Evolutionary conservation across 2,329 filamentous ascomycete genomes (phyloP).

Genomic region (Cadophora sp.): DNA sequence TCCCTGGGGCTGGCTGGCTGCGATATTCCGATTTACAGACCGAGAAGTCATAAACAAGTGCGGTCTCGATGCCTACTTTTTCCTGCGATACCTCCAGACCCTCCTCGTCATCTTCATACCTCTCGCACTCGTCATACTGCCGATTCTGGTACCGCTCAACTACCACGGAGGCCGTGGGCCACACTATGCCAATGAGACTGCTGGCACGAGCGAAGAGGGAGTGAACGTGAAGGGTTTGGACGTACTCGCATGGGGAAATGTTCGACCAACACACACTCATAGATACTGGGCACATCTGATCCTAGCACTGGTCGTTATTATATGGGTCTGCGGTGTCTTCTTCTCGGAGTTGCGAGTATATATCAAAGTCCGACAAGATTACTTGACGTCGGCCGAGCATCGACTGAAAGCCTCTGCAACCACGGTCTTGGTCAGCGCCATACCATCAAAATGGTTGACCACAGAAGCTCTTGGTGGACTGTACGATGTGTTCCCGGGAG

Average conservation of each 20-base stretch:
- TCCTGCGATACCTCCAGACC: constrained; percentile 86
- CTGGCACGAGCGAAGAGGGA: constrained; percentile 36
- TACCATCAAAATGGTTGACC: constrained; percentile 89
- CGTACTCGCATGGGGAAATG: constrained; percentile 85
- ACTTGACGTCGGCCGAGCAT: constrained; percentile 93
- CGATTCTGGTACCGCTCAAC: constrained; percentile 87
- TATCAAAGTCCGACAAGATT: constrained; percentile 92
- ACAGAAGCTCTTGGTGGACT: constrained; percentile 81
- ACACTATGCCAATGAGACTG: constrained; percentile 47
- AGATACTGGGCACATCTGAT: constrained; percentile 87
- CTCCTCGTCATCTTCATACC: constrained; percentile 93
- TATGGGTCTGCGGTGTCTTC: constrained; percentile 87
- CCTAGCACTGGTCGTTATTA: constrained; percentile 76
- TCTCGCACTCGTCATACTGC: constrained; percentile 77
- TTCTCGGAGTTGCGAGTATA: constrained; percentile 87
- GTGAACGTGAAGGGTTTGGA: constrained; percentile 67
- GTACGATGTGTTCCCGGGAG: constrained; percentile 96
- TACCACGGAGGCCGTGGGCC: constrained; percentile 69
- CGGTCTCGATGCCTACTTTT: constrained; percentile 96
- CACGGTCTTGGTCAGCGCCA: constrained; percentile 90
- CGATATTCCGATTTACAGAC: constrained; percentile 72
- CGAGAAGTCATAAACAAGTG: constrained; percentile 93
- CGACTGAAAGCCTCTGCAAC: constrained; percentile 92
- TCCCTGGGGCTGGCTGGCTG: constrained; percentile 56
- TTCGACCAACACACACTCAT: constrained; percentile 67